A percentile compares a stretch with the other conserved stretches of the same genome.
phyloP scores from a whole-genome alignment of 306 rosid species.

The Prunus padus region DNA sequence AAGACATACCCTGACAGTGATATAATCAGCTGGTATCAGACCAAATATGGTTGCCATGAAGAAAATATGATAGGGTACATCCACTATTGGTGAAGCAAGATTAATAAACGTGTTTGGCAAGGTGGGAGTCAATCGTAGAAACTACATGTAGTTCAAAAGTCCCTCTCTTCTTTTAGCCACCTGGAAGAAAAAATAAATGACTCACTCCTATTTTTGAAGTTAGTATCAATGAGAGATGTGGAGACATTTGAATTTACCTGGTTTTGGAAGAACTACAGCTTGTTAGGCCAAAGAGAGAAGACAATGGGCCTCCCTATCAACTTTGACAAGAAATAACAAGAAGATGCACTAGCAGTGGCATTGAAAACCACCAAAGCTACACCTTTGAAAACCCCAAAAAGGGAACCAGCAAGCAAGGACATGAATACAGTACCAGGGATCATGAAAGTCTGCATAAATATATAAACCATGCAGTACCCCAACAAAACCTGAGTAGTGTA shows the following conservation, averaged over 20 bases:
- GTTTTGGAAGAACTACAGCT: constrained; percentile 65
- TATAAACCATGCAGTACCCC: constrained; percentile 87
- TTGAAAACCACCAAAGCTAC: constrained; percentile 83
- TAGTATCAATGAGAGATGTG: not conserved
- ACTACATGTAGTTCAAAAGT: constrained; percentile 90
- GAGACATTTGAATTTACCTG: constrained; percentile 49
- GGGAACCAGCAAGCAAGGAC: constrained; percentile 46
- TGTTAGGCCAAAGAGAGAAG: constrained; percentile 74
- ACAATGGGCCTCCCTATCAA: too few relatives aligned
- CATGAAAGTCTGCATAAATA: constrained; percentile 99
- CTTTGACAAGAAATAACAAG: too few relatives aligned
- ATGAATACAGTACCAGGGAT: constrained; percentile 82
- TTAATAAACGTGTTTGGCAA: constrained; percentile 91
- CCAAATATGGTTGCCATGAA: constrained; percentile 77
- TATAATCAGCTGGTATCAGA: constrained; percentile 82
- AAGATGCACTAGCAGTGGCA: too few relatives aligned
- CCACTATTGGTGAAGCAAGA: constrained; percentile 90
- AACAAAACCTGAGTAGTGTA: constrained; percentile 93
- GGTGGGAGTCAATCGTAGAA: constrained; percentile 85
- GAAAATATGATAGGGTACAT: constrained; percentile 88
- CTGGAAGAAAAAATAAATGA: constrained; percentile 28
- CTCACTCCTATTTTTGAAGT: constrained; percentile 2
- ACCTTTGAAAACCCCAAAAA: constrained; percentile 79
- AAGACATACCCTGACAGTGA: constrained; percentile 77
- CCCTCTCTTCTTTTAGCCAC: constrained; percentile 73